These are phyloP conservation scores for Primulina eburnea DNA, from an alignment of 257 asterid genomes.

Conservation along the genomic window DNA sequence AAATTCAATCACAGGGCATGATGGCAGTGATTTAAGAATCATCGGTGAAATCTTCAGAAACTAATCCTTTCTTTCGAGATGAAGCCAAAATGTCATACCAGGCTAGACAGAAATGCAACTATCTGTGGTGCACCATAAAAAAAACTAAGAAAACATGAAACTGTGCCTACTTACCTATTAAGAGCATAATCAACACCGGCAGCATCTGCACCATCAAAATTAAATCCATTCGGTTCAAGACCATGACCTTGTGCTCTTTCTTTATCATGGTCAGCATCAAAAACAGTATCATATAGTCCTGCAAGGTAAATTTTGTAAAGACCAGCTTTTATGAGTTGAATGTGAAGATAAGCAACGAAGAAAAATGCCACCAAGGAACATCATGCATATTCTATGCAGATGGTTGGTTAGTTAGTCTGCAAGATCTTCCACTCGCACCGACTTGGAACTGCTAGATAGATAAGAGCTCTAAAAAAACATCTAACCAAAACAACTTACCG, in stretches of 20 bases:
- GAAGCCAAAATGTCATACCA: neutral
- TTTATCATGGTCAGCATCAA: conserved; percentile 86
- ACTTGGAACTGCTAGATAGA: neutral
- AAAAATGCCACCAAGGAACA: conserved; percentile 6
- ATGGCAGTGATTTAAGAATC: conserved; percentile 1
- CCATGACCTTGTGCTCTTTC: conserved; percentile 77
- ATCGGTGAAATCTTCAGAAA: neutral
- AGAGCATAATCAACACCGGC: conserved; percentile 96
- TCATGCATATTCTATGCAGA: neutral
- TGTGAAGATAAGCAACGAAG: neutral
- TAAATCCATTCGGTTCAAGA: conserved; percentile 92
- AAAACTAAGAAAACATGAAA: neutral
- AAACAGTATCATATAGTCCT: conserved; percentile 96
- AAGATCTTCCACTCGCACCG: neutral
- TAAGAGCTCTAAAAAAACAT: neutral
- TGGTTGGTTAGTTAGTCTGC: neutral
- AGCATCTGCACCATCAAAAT: conserved; percentile 91
- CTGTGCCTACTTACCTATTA: conserved; percentile 54
- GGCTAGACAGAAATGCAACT: neutral
- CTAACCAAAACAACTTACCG: conserved; percentile 40
- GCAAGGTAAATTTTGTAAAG: conserved; percentile 20
- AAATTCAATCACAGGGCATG: neutral
- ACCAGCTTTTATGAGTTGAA: conserved; percentile 8
- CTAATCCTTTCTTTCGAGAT: neutral
- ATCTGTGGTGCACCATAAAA: neutral